These are phyloP conservation scores for Aphanocladium album DNA, from an alignment of 2,329 filamentous ascomycete genomes.

Conservation along the genomic window DNA sequence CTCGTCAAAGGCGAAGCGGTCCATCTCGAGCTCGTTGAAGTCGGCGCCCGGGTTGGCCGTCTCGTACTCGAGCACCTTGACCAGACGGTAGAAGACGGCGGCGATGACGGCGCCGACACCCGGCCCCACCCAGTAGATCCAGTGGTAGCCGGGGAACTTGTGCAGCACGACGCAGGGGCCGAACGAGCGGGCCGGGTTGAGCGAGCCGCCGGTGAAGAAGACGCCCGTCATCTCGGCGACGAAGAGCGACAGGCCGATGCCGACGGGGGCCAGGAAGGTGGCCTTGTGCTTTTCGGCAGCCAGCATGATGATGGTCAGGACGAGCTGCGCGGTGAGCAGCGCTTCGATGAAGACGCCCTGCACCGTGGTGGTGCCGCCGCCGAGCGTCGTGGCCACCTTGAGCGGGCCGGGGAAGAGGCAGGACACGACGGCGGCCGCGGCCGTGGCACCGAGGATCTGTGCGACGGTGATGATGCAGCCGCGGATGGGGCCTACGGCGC, in stretches of 20 bases:
- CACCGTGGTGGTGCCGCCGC: constrained; percentile 40
- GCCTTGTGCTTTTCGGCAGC: constrained; percentile 65
- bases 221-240: constrained; percentile 39
- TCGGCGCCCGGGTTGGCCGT: not conserved
- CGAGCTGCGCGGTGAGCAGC: constrained; percentile 55
- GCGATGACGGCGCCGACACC: constrained; percentile 41
- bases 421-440: not conserved
- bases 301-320: constrained; percentile 60
- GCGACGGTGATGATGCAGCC: not conserved
- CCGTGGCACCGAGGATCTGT: not conserved
- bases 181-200: constrained; percentile 44
- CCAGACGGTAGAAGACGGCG: constrained; percentile 18
- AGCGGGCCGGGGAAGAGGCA: not conserved
- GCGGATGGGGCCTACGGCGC: not conserved
- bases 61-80: not conserved
- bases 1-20: too few species aligned
- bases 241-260: constrained; percentile 64
- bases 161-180: constrained; percentile 37
- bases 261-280: constrained; percentile 63
- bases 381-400: constrained; percentile 47
- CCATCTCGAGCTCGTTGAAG: too few species aligned
- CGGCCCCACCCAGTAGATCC: constrained; percentile 50
- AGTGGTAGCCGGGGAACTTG: constrained; percentile 37
- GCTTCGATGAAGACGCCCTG: constrained; percentile 61
- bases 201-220: constrained; percentile 36